Base-by-base conservation (phyloP, 352 stramenopile species). In the Phytophthora idaei region DNA sequence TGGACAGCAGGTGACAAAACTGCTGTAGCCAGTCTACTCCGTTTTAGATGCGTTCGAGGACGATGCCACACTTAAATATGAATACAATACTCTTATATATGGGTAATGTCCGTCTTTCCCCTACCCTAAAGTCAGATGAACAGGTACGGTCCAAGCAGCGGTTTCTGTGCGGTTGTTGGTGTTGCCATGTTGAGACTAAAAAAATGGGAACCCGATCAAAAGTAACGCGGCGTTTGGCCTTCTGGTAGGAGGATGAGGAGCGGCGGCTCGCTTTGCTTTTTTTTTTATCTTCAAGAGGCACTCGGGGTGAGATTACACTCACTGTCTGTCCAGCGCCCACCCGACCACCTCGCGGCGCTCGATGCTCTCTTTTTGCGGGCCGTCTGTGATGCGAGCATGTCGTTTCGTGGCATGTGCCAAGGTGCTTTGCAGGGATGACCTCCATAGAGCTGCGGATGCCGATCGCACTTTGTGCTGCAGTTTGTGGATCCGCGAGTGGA, bases 71-170 rank as follows among this genome's bases (percentile, higher is more conserved):
- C 57, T 58, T 57, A 49, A 60, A 47, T 59, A 52, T 5, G 31
- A 39, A 47, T 44, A n/a, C 0, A 3, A 0, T n/a, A 29, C 28
- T 0, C 42, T 11, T 60, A 64, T 59, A 67, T 62, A 49, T 50
- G 41, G 7, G 41, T 51, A 14, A 5, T n/a, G 15, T 12, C 14
- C 7, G 25, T 2, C 39, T 51, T 57, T 57, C 58, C 59, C 58
- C 55, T 73, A 53, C 57, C 69, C 69, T 46, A 66, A 66, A 73
- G 68, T 52, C 68, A 76, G 68, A 67, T 57, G 62, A 14, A 48
- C 36, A 42, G 36, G 29, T 34, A 34, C 29, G 29, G 29, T 34
- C 29, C 29, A 34, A 42, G 36, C 53, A 64, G 47, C 42, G 58
- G 59, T 64, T 69, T 70, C 62, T 57, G 60, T 66, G 60, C 37